Base-by-base conservation (phyloP, 2,329 filamentous ascomycete genomes). In the Endocalyx cinctus region DNA sequence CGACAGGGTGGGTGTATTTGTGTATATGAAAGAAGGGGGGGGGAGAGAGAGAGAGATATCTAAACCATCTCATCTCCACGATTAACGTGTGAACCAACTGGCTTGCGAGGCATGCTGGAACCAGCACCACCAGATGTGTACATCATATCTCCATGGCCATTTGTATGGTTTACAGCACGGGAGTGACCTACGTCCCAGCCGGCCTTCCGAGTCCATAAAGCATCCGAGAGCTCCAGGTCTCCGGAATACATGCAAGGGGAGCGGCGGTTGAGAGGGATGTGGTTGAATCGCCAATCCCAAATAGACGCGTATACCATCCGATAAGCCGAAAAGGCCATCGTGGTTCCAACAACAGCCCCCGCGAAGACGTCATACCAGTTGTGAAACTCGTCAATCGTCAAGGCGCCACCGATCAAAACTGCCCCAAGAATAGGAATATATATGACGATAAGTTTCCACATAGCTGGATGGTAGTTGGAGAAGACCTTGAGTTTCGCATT, bases 401-500 rank as follows among this genome's bases (percentile, higher is more conserved):
- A 61, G 0, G 79, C 74, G 5, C 82, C 82, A 2, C 73, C 81
- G 27, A 87, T 84, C 3, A 87, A 63, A 3, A 67, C 69, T 0
- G 82, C 82, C 3, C 77, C 79, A 0, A 87, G 72, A 3, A 87
- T 59, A 0, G 84, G 83, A 0, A 75, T 69, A 48, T 82, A 83
- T 16, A 77, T 63, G 12, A 67, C 71, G 19, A 82, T 64, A 10
- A 86, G 59, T 61, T 87, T 87, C 83, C 82, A 87, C 70, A 85
- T 77, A 10, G 77, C 67, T 0, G 83, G 76, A 51, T 86, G 82
- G 54, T 83, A 82, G 64, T 85, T 82, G 42, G 74, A 64, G 47
- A 79, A 86, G 35, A 86, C 73, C 67, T 87, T 87, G 45, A 88
- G 69, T 64, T 87, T 87, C 29, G 80, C 83, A 56, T 87, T 87